These are phyloP conservation scores for Tieghemiomyces parasiticus DNA, from an alignment of 192 early-diverging fungal species.

Conservation along the genomic window DNA sequence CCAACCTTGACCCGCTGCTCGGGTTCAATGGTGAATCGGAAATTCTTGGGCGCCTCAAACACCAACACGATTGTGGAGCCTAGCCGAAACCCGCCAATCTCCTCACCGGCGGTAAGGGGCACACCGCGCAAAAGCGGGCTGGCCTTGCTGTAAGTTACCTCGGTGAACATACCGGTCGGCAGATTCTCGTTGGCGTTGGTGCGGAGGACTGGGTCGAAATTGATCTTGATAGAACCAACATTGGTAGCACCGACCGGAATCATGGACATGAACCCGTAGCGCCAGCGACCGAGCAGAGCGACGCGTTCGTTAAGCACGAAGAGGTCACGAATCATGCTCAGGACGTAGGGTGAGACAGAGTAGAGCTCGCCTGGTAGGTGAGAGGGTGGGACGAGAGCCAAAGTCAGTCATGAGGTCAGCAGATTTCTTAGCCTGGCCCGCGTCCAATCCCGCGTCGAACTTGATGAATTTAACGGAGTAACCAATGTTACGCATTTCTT, in stretches of 20 bases:
- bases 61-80: slow-evolving; percentile 94
- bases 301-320: slow-evolving; percentile 98
- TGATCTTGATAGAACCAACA: slow-evolving; percentile 88
- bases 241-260: slow-evolving; percentile 96
- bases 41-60: slow-evolving; percentile 82
- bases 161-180: slow-evolving; percentile 56
- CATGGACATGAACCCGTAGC: slow-evolving; percentile 90
- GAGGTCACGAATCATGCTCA: slow-evolving; percentile 64
- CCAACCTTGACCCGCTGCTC: slow-evolving; percentile 75
- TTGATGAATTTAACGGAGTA: too few species aligned
- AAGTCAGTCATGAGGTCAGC: too few species aligned
- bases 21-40: slow-evolving; percentile 54
- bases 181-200: slow-evolving; percentile 45
- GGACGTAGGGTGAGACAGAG: slow-evolving; percentile 88
- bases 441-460: too few species aligned
- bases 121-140: slow-evolving; percentile 46
- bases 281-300: slow-evolving; percentile 81
- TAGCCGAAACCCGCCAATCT: slow-evolving; percentile 89
- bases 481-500: neutral
- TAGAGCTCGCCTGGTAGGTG: slow-evolving; percentile 73
- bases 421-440: too few species aligned
- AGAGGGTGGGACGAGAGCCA: too few species aligned
- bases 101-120: slow-evolving; percentile 58
- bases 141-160: slow-evolving; percentile 49
- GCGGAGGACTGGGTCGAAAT: slow-evolving; percentile 73